Evolutionary conservation across 1,284 basidiomycete species (phyloP), one percentile per base, ranked within the genome.

Genomic region (Inonotus hispidus): DNA sequence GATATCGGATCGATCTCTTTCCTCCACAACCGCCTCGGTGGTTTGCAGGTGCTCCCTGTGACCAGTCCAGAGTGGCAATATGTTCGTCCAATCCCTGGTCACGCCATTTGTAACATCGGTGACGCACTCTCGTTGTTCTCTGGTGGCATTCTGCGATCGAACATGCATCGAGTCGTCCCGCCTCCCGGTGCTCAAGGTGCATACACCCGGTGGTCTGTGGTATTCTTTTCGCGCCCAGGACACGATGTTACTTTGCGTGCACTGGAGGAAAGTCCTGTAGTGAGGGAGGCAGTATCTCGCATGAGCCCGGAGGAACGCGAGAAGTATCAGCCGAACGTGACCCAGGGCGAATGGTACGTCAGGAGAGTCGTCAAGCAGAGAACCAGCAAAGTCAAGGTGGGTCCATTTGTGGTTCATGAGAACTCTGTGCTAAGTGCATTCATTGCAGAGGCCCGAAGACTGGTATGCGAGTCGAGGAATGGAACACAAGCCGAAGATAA

Each of bases 21-120:
- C 72, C 72, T 88, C 56, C 84, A 87, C 53, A 89, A 89, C 70
- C 79, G 79, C 13, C 78, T 90, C 0, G 88, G 88, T 2, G 88
- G 88, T 0, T 72, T 91, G 8, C 88, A 90, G 66, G 86, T 90
- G 1, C 75, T 88, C 45, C 78, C 80, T 1, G 86, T 86, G 0
- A 82, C 82, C 1, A 73, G 78, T 11, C 77, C 82, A n/a, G 71
- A 78, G 23, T 90, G 88, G 88, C 82, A 83, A 65, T 90, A 88
- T 64, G 76, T 63, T 16, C 62, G 53, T 21, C 85, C 85, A 1
- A 68, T 88, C 35, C 79, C 81, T 0, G 79, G 81, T 0, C 80
- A 84, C 61, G 81, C 81, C 1, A 74, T 86, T 35, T 84, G 84
- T 69, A 86, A 86, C 64, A 61, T 85, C 11, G 84, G 84, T 6